Conservation (phyloP, 352 stramenopile species). For the Phytophthora tubulina region DNA sequence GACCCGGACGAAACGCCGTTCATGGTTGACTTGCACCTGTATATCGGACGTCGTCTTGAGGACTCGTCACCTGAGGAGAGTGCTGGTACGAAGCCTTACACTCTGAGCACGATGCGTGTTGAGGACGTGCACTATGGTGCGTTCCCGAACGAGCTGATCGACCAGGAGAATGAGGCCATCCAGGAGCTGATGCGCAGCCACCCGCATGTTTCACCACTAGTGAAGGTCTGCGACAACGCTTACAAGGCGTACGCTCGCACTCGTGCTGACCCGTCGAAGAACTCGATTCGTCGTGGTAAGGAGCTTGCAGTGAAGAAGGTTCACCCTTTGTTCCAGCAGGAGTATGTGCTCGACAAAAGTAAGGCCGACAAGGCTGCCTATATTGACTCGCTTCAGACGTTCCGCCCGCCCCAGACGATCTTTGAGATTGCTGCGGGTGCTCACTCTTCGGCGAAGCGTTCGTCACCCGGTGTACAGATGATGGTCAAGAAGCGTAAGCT, state of each 20-base stretch:
- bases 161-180: slow-evolving; percentile 97
- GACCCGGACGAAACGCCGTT: slow-evolving; percentile 98
- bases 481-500: slow-evolving; percentile 90
- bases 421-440: slow-evolving; percentile 95
- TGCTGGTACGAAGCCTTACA: slow-evolving; percentile 82
- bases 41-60: slow-evolving; percentile 91
- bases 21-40: slow-evolving; percentile 98
- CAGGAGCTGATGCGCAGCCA: slow-evolving; percentile 89
- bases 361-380: slow-evolving; percentile 91
- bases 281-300: slow-evolving; percentile 96
- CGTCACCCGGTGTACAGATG: slow-evolving; percentile 76
- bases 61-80: slow-evolving; percentile 66
- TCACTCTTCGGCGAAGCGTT: slow-evolving; percentile 84
- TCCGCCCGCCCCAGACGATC: slow-evolving; percentile 96
- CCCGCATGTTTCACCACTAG: slow-evolving; percentile 74
- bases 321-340: slow-evolving; percentile 93
- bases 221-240: slow-evolving; percentile 95
- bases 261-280: slow-evolving; percentile 95
- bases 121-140: slow-evolving; percentile 98
- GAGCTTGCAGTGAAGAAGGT: slow-evolving; percentile 91
- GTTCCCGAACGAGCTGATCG: slow-evolving; percentile 96
- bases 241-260: slow-evolving; percentile 99
- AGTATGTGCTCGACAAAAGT: slow-evolving; percentile 86
- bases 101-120: slow-evolving; percentile 94
- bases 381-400: slow-evolving; percentile 92